Base-by-base conservation (phyloP, 2,329 filamentous ascomycete genomes). In the Graphilbum ipis-grandicollis region DNA sequence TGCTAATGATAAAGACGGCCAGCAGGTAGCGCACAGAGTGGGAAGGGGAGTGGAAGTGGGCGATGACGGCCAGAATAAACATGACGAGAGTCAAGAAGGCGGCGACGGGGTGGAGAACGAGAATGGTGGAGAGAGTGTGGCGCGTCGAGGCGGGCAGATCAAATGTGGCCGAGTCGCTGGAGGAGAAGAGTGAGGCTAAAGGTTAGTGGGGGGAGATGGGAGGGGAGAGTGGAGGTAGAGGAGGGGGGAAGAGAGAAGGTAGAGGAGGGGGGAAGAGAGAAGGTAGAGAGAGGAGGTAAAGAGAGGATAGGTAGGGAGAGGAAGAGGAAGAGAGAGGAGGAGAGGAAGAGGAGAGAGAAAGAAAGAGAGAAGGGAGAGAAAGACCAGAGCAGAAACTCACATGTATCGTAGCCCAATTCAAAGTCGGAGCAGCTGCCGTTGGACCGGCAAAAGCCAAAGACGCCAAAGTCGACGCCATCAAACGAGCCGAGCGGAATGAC, bases 21-120 rank as follows among this genome's bases (percentile, higher is more conserved):
- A 96, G 71, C 5, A 96, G 71, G 52, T 86, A 98, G 48, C 83
- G 75, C 21, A 85, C 76, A 25, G 90, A 96, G 56, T 96, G 88
- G 9, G 84, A 81, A 14, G 88, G 80, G 18, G 74, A 71, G 52
- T 93, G 88, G 47, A 93, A 72, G 56, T 98, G 90, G 21, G 86
- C 80, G 30, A 79, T 71, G 25, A 75, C 65, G 15, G 86, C 79
- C 50, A 98, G 66, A 38, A 76, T 66, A 46, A 93, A 74, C 65
- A 88, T 88, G 51, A 93, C 65, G 37, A 98, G 68, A 12, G 82
- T 86, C 46, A 94, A 65, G 26, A 93, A 62, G 12, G 84, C 83
- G 33, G 90, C 90, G 40, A 98, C 71, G 1, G 90, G 90, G 53
- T 98, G 90, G 19, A 96, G 75, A 46, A 98, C 79, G 39, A 98